These are phyloP conservation scores for Syzygium oleosum DNA, from an alignment of 345 rosid species.

Conservation along the genomic window DNA sequence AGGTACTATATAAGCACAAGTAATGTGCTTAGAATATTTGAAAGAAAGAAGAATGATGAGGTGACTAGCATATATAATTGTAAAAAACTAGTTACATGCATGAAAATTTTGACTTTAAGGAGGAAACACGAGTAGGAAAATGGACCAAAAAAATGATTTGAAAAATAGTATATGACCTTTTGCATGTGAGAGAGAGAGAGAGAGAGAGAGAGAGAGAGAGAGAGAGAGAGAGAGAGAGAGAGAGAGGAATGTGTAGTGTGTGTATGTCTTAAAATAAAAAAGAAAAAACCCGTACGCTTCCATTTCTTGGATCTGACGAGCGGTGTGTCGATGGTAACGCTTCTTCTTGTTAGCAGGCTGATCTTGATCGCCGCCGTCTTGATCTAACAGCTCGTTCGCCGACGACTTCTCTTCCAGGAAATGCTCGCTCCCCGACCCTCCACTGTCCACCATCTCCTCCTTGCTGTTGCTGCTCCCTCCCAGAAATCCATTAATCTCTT, in stretches of 20 bases:
- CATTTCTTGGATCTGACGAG: constrained; percentile 94
- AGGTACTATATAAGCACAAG: neutral
- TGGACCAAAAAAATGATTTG: neutral
- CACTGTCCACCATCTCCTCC: constrained; percentile 69
- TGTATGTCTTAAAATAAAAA: neutral
- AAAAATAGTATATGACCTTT: neutral
- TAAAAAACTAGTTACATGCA: neutral
- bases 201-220: neutral
- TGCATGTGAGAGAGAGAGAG: neutral
- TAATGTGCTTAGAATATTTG: neutral
- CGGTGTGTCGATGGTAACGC: constrained; percentile 89
- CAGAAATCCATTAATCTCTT: constrained; percentile 45
- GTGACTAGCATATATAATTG: neutral
- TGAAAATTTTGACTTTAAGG: neutral
- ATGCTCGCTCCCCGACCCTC: constrained; percentile 82
- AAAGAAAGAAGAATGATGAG: neutral
- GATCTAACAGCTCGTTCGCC: constrained; percentile 49
- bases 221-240: neutral
- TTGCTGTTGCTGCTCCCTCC: constrained; percentile 30
- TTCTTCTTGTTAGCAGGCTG: constrained; percentile 64
- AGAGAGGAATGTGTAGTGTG: neutral
- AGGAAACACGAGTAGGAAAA: neutral
- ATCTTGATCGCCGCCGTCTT: constrained; percentile 4
- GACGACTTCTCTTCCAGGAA: constrained; percentile 48
- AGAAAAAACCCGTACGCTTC: constrained; percentile 55